Percentiles rank a stretch among this genome's conserved stretches.
These are phyloP conservation scores for Colletotrichum cordylinicola DNA, from an alignment of 2,329 filamentous ascomycete species.

Conservation along the genomic window DNA sequence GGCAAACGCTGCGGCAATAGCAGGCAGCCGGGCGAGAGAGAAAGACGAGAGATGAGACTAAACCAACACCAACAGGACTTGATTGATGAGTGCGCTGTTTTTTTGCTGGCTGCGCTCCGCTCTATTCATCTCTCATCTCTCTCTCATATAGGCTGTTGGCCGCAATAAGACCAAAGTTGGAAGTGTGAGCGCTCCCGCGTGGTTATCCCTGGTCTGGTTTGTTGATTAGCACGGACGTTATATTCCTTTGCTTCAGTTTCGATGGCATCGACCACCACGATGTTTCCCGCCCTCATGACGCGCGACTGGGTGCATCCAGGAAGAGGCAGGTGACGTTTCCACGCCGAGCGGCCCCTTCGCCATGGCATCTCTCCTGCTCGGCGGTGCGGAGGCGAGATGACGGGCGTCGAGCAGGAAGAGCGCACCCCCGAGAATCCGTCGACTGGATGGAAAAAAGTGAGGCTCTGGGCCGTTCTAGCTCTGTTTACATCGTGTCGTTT, in stretches of 20 bases:
- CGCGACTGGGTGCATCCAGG: background rate
- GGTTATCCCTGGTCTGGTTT: background rate
- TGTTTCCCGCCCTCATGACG: background rate
- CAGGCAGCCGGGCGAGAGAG: background rate
- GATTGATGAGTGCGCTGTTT: background rate
- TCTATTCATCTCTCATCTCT: background rate
- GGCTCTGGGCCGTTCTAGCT: constrained; percentile 12
- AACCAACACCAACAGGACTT: background rate
- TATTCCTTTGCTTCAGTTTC: background rate
- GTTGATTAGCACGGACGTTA: background rate
- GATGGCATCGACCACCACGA: background rate
- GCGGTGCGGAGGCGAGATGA: constrained; percentile 1
- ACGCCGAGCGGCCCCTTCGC: background rate
- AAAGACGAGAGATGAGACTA: background rate
- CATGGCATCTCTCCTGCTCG: background rate
- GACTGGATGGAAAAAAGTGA: background rate
- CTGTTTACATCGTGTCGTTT: constrained; percentile 17
- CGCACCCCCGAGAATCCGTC: background rate
- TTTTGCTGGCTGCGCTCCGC: background rate
- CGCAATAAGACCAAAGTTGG: background rate
- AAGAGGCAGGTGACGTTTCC: constrained; percentile 4
- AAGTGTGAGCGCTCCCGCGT: background rate
- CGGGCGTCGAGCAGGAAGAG: background rate
- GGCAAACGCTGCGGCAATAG: background rate
- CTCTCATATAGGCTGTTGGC: constrained; percentile 7